Evolutionary conservation across 176 grass and related monocot species (phyloP).

Genomic region (Aegilops longissima): DNA sequence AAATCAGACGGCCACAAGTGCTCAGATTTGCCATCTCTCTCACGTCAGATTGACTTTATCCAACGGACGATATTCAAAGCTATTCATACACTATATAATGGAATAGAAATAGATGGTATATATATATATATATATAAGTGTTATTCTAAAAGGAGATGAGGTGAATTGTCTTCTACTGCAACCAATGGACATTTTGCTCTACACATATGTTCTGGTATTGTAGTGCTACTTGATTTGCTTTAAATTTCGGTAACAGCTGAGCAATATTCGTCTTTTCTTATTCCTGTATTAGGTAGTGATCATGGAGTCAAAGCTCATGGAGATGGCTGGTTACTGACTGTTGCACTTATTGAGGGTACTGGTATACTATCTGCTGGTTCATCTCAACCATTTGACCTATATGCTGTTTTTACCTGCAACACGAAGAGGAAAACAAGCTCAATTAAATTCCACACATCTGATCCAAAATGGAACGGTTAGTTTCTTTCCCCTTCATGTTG

Average conservation of each 20-base stretch:
- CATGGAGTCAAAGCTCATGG: conserved; percentile 96
- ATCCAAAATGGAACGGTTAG: conserved; percentile 96
- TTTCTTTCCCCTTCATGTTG: conserved; percentile 17
- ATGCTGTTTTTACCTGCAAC: conserved; percentile 89
- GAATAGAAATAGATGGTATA: too few relatives aligned
- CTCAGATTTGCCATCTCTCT: too few relatives aligned
- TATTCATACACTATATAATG: too few relatives aligned
- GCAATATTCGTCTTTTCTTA: neutral
- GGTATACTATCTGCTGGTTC: conserved; percentile 53
- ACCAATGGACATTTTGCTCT: neutral
- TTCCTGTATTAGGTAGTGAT: conserved; percentile 65
- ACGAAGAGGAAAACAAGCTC: conserved; percentile 86
- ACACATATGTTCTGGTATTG: conserved; percentile 22
- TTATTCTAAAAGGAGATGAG: conserved; percentile 12
- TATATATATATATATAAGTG: neutral
- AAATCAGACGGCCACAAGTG: too few relatives aligned
- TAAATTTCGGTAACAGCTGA: neutral
- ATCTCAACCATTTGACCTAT: conserved; percentile 68
- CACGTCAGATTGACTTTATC: too few relatives aligned
- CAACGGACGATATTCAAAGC: too few relatives aligned
- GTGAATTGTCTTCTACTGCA: neutral
- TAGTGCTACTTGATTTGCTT: neutral
- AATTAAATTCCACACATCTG: conserved; percentile 81
- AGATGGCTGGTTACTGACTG: conserved; percentile 91
- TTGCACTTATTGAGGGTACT: conserved; percentile 84